These are phyloP conservation scores for Rheum nobile DNA, from an alignment of 148 eudicot genomes.

Conservation along the genomic window DNA sequence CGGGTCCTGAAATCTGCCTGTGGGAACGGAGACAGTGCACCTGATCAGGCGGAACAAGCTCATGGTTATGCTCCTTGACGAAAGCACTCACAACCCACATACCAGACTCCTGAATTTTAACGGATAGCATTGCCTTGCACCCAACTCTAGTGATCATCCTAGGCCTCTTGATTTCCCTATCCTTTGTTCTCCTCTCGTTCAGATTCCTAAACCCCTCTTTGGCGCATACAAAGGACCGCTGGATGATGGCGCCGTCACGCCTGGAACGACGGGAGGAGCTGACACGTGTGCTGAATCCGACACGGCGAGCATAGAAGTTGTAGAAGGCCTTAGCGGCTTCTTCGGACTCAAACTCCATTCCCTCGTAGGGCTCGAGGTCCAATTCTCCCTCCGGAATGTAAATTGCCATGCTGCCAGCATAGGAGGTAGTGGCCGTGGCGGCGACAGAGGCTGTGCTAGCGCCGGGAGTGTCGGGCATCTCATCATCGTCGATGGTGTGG, in stretches of 20 bases:
- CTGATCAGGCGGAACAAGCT: constrained; percentile 37
- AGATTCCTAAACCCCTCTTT: constrained; percentile 41
- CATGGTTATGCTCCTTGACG: constrained; percentile 48
- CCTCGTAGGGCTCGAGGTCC: constrained; percentile 40
- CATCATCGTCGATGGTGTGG: constrained; percentile 9
- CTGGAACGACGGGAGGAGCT: constrained; percentile 37
- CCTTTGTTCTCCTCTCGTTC: constrained; percentile 27
- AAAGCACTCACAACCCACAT: constrained; percentile 41
- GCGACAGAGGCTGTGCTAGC: neutral
- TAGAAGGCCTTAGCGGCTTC: constrained; percentile 52
- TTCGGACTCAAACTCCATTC: constrained; percentile 49
- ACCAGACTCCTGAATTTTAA: constrained; percentile 31
- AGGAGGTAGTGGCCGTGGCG: constrained; percentile 4
- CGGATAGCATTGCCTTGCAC: constrained; percentile 34
- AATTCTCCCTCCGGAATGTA: constrained; percentile 18
- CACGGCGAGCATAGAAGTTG: constrained; percentile 44
- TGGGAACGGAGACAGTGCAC: constrained; percentile 45
- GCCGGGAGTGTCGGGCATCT: constrained; percentile 4
- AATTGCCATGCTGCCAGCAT: constrained; percentile 3
- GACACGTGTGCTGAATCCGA: constrained; percentile 49
- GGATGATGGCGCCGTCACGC: constrained; percentile 39
- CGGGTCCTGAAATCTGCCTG: constrained; percentile 42
- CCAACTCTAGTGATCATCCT: constrained; percentile 40
- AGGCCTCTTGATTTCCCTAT: constrained; percentile 34
- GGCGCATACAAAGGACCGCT: constrained; percentile 45